A percentile compares a stretch with the other conserved stretches of the same genome.
These are phyloP conservation scores for Neoboletus magnificus DNA, from an alignment of 768 basidiomycete genomes.

Conservation along the genomic window DNA sequence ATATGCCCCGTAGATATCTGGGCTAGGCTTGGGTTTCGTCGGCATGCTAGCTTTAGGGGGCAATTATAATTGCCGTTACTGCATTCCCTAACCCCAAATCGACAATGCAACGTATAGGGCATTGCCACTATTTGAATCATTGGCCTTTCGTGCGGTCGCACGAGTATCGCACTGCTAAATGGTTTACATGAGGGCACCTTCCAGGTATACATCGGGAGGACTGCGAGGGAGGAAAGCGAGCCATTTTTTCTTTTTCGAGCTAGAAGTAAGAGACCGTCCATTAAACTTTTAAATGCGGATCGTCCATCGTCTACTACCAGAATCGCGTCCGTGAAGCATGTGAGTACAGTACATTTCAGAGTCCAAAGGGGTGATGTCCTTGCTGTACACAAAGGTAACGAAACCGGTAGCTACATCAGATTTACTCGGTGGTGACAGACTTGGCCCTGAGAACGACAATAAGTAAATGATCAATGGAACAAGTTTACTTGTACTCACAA, in stretches of 20 bases:
- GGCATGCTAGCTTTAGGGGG: not conserved
- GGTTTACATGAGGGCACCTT: not conserved
- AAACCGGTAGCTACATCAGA: not conserved
- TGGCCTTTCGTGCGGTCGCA: not conserved
- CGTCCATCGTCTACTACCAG: slow-evolving; percentile 29
- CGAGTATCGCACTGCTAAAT: not conserved
- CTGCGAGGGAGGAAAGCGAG: not conserved
- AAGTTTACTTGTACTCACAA: slow-evolving; percentile 50
- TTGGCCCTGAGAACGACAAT: slow-evolving; percentile 51
- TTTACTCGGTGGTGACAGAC: slow-evolving; percentile 72
- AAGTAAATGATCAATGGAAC: slow-evolving; percentile 4
- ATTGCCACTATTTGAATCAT: too few relatives aligned
- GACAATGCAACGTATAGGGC: too few relatives aligned
- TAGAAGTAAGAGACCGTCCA: slow-evolving; percentile 13
- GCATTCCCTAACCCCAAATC: too few relatives aligned
- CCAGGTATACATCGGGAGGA: too few relatives aligned
- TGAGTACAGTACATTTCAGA: slow-evolving; percentile 9
- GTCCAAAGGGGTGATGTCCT: slow-evolving; percentile 12
- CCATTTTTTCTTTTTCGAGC: slow-evolving; percentile 1
- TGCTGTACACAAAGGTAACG: not conserved
- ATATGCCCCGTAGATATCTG: not conserved
- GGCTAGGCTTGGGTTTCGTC: not conserved
- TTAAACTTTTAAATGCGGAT: slow-evolving; percentile 16
- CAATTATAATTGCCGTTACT: too few relatives aligned
- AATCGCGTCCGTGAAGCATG: slow-evolving; percentile 21